Conservation (phyloP, 2,329 filamentous ascomycete species). For the Sarocladiaceae sp. region DNA sequence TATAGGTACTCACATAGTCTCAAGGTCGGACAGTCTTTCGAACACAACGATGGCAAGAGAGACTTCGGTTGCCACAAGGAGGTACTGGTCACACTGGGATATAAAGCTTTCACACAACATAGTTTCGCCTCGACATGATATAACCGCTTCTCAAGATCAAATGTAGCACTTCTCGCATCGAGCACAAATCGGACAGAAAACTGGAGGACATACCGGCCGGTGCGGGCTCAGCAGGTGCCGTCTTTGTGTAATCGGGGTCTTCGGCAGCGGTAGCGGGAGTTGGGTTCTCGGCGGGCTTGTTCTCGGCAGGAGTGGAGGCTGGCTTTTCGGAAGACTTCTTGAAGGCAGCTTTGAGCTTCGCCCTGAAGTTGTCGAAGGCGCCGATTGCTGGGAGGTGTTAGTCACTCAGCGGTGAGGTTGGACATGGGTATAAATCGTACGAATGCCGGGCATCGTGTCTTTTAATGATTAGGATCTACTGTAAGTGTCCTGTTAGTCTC, state of each 20-base stretch:
- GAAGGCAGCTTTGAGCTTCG: slow-evolving; percentile 50
- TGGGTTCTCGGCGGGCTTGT: slow-evolving; percentile 17
- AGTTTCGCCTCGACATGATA: background rate
- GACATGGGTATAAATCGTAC: slow-evolving; percentile 29
- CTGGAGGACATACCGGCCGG: slow-evolving; percentile 5
- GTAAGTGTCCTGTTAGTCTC: background rate
- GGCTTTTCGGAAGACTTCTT: slow-evolving; percentile 38
- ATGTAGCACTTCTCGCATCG: background rate
- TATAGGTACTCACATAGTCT: background rate
- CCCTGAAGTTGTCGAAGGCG: slow-evolving; percentile 51
- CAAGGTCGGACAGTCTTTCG: no score
- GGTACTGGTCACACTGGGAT: background rate
- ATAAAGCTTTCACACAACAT: background rate
- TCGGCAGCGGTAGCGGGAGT: slow-evolving; percentile 12
- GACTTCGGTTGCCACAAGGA: no score
- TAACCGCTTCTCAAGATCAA: background rate
- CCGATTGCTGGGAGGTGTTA: slow-evolving; percentile 34
- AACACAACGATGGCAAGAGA: no score
- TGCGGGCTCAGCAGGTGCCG: slow-evolving; percentile 11
- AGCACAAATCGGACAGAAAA: no score
- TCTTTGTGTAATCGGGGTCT: slow-evolving; percentile 10
- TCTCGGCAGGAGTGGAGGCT: slow-evolving; percentile 8
- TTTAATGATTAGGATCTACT: background rate
- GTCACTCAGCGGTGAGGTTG: slow-evolving; percentile 7
- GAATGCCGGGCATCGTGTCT: slow-evolving; percentile 49